Base-by-base conservation (phyloP, 2,329 filamentous ascomycete genomes). In the Monilinia aucupariae region DNA sequence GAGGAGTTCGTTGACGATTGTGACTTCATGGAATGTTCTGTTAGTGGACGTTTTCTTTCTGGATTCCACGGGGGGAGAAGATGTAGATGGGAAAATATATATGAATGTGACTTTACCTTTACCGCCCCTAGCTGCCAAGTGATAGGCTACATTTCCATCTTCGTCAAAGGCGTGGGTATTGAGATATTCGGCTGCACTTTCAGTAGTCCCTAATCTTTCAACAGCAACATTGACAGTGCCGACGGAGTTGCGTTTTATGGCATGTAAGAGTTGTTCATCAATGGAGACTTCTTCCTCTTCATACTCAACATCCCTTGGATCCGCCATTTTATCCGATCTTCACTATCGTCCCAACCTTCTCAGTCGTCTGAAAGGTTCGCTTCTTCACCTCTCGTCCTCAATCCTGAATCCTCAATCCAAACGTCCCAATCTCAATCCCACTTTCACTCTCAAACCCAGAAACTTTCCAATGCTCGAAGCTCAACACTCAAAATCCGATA, bases 141-240 rank as follows among this genome's bases (percentile, higher is more conserved):
- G 94, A 75, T 97, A 86, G 39, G 92, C 85, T 74, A 93, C 85
- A 77, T 93, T 92, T 59, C 94, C 94, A 78, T 97, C 82, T 13
- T 92, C 86, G 71, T 94, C 92, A 52, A 85, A 89, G 58, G 92
- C 90, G 54, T 85, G 37, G 37, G 9, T 83, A 80, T 99, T 99
- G 75, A 99, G 85, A 68, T 96, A 86, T 58, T 83, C 76, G 41
- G 92, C 86, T 65, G 91, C 85, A 71, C 89, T 81, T 64, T 85
- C 81, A 61, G 81, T 6, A 47, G 45, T 12, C 25, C n/a, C 10
- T n/a, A 47, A 47, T 47, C 45, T 47, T 9, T 47, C n/a, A 13
- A 47, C 2, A 13, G 45, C 45, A 47, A 47, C 45, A 22, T 47
- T 47, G 45, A 47, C 9, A 25, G 45, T 47, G n/a, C 45, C 45